Conservation (phyloP, 345 rosid genomes). For the Heritiera littoralis region DNA sequence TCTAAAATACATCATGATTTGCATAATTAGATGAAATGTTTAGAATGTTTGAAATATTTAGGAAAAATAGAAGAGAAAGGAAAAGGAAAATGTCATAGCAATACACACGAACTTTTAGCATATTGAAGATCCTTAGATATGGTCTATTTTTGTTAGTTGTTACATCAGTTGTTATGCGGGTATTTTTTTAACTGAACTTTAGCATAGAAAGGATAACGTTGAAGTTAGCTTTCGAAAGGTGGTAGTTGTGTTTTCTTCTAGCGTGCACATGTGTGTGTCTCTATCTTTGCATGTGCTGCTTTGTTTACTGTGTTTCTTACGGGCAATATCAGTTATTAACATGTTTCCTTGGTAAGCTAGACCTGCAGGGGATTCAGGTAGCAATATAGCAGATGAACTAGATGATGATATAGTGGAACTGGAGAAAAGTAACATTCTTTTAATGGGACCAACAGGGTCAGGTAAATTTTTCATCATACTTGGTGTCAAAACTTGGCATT, state of each 20-base stretch:
- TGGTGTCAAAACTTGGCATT: background rate
- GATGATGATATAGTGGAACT: conserved; percentile 89
- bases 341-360: conserved; percentile 56
- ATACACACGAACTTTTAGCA: background rate
- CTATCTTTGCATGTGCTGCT: conserved; percentile 1
- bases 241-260: background rate
- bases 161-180: background rate
- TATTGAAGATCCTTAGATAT: background rate
- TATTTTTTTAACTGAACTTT: background rate
- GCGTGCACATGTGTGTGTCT: background rate
- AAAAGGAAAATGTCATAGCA: background rate
- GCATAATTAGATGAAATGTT: background rate
- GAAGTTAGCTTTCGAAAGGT: background rate
- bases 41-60: background rate
- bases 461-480: conserved; percentile 52
- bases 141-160: background rate
- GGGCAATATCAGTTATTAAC: conserved; percentile 29
- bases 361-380: conserved; percentile 58
- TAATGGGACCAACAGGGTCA: conserved; percentile 99
- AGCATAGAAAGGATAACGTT: background rate
- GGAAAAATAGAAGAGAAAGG: background rate
- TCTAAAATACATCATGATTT: background rate
- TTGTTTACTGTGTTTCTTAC: background rate
- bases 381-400: conserved; percentile 38
- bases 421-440: conserved; percentile 97